Conservation (phyloP, 2,329 filamentous ascomycete genomes). For the Nigrospora oryzae region DNA sequence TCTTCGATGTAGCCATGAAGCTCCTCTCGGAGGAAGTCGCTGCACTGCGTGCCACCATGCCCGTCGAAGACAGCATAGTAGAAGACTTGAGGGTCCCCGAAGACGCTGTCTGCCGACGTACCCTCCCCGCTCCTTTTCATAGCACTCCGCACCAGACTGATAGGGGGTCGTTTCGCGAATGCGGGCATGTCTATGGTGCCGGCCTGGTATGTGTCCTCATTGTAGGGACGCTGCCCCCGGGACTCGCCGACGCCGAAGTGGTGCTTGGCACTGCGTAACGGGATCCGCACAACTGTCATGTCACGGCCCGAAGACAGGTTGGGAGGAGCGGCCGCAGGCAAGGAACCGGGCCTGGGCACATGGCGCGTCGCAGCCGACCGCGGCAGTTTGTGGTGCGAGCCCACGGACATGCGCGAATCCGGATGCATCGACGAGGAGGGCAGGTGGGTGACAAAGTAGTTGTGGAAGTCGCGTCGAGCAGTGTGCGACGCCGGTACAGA, state of each 20-base stretch:
- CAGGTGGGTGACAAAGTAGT: slow-evolving; percentile 95
- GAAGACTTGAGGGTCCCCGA: slow-evolving; percentile 90
- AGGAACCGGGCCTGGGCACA: slow-evolving; percentile 41
- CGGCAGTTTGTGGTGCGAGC: slow-evolving; percentile 76
- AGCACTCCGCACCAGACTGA: slow-evolving; percentile 41
- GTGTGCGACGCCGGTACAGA: slow-evolving; percentile 4
- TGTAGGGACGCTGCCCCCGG: slow-evolving; percentile 76
- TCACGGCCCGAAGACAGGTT: slow-evolving; percentile 59
- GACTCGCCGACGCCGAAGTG: slow-evolving; percentile 80
- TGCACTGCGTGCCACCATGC: slow-evolving; percentile 85
- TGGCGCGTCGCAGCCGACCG: slow-evolving; percentile 79
- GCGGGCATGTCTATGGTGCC: slow-evolving; percentile 89
- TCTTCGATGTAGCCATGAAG: slow-evolving; percentile 86
- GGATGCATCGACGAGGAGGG: slow-evolving; percentile 90
- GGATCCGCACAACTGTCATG: slow-evolving; percentile 90
- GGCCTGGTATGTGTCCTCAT: slow-evolving; percentile 91
- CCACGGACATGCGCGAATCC: slow-evolving; percentile 58
- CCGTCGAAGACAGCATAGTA: slow-evolving; percentile 97
- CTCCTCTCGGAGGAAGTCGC: slow-evolving; percentile 74
- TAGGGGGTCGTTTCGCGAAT: slow-evolving; percentile 76
- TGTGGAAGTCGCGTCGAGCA: slow-evolving; percentile 61
- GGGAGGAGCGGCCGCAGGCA: slow-evolving; percentile 50
- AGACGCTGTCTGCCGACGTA: slow-evolving; percentile 65
- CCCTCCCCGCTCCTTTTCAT: slow-evolving; percentile 48
- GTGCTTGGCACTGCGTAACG: slow-evolving; percentile 86